A percentile compares a stretch with the other conserved stretches of the same genome.
Evolutionary conservation across 2,329 filamentous ascomycete species (phyloP).

Genomic region (Ophiostoma himal-ulmi): DNA sequence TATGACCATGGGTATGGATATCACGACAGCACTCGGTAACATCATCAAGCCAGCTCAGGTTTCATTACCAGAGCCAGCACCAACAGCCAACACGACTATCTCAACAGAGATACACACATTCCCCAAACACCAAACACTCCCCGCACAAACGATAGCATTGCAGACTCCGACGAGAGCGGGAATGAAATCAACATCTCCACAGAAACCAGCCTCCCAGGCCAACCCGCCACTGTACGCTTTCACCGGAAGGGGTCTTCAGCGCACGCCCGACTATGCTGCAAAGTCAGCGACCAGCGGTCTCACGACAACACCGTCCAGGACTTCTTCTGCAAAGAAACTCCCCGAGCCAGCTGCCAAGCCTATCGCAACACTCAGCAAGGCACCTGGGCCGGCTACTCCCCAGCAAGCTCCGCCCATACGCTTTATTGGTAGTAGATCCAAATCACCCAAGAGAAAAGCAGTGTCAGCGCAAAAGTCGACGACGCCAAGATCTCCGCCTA

Average conservation of each 20-base stretch:
- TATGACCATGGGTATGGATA: conserved; percentile 59
- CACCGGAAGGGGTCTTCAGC: conserved; percentile 44
- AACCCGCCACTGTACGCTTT: conserved; percentile 53
- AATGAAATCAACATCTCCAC: conserved; percentile 6
- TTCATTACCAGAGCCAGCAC: not conserved
- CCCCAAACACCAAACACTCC: conserved; percentile 34
- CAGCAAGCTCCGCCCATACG: conserved; percentile 26
- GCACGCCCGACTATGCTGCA: conserved; percentile 40
- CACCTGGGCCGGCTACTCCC: conserved; percentile 20
- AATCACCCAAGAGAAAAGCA: conserved; percentile 28
- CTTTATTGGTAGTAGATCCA: conserved; percentile 29
- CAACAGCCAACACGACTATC: conserved; percentile 28
- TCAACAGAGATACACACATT: conserved; percentile 18
- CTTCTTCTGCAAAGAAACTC: not conserved
- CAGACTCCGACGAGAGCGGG: not conserved
- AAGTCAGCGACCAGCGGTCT: not conserved
- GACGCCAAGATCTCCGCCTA: conserved; percentile 28
- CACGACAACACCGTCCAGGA: not conserved
- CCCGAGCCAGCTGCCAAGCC: conserved; percentile 9
- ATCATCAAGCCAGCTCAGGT: conserved; percentile 46
- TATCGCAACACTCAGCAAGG: not conserved
- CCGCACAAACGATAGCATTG: not conserved
- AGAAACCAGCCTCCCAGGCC: conserved; percentile 35
- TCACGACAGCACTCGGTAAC: conserved; percentile 57
- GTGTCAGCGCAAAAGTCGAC: conserved; percentile 29